Evolutionary conservation across 345 rosid genomes (phyloP).

Genomic region (Euclidium syriacum): DNA sequence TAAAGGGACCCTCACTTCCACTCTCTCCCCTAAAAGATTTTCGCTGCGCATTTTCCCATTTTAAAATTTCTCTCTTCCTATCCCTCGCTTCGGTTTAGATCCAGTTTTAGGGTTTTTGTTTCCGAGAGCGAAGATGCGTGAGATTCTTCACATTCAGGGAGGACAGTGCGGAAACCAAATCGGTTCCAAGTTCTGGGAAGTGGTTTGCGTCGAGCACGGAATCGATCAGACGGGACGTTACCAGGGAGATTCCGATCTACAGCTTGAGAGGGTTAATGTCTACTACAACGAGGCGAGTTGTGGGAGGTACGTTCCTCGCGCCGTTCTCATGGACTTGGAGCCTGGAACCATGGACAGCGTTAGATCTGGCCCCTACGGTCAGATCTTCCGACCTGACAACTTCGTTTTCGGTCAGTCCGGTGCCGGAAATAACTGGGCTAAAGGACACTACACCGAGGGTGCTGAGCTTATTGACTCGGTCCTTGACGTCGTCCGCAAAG

Average conservation of each 20-base stretch:
- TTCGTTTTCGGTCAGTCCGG: conserved; percentile 58
- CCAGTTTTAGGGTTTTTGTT: conserved; percentile 7
- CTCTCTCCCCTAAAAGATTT: not conserved
- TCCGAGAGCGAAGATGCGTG: conserved; percentile 41
- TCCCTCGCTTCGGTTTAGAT: conserved; percentile 1
- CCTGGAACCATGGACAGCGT: no score
- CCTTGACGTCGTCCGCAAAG: conserved; percentile 57
- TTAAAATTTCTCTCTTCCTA: not conserved
- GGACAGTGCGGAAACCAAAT: conserved; percentile 72
- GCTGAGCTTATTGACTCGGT: conserved; percentile 61
- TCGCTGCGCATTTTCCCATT: not conserved
- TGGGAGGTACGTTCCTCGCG: conserved; percentile 57
- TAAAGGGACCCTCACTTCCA: conserved; percentile 19
- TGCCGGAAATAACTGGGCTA: conserved; percentile 61
- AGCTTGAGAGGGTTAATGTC: conserved; percentile 53
- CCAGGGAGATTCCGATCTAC: conserved; percentile 45
- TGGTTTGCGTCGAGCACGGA: conserved; percentile 51
- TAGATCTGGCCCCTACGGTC: no score
- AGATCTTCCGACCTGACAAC: conserved; percentile 35
- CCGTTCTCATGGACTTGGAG: conserved; percentile 13
- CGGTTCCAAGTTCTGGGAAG: conserved; percentile 71
- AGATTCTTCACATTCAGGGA: conserved; percentile 62
- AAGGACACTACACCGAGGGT: conserved; percentile 63
- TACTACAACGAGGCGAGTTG: conserved; percentile 67
- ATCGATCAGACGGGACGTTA: conserved; percentile 51